phyloP scores from a whole-genome alignment of 257 asterid genomes.

The Nicotiana noctiflora region DNA sequence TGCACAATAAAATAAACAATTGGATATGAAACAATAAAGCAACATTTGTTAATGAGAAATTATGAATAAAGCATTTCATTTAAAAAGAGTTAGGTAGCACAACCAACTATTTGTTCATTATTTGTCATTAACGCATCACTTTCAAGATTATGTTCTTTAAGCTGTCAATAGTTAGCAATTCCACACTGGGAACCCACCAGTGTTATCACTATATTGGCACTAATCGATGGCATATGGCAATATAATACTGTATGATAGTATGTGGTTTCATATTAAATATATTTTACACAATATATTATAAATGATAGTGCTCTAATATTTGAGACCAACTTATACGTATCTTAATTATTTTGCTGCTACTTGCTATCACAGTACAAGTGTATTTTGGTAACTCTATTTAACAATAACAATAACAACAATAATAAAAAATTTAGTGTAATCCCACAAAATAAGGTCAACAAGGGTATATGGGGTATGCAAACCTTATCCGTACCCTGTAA shows the following conservation, averaged over 20 bases:
- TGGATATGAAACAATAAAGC: background rate
- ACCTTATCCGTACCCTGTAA: no score
- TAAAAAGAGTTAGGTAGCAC: background rate
- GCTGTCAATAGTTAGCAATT: background rate
- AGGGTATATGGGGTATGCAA: no score
- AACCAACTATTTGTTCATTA: background rate
- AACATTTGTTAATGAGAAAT: background rate
- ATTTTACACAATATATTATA: background rate
- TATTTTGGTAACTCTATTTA: no score
- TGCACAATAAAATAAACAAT: background rate
- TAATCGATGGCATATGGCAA: background rate
- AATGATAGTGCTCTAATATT: no score
- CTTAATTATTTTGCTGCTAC: background rate
- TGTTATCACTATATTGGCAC: background rate
- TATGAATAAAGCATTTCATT: background rate
- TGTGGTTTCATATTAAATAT: background rate
- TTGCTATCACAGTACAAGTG: no score
- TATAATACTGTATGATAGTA: background rate
- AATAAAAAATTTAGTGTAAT: no score
- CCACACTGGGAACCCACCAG: background rate
- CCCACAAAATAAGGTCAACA: no score
- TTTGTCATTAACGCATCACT: background rate
- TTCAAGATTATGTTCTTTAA: background rate
- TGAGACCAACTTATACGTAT: background rate
- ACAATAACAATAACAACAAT: no score